Percentiles rank a stretch among this genome's conserved stretches.
These are phyloP conservation scores for Chlorociboria aeruginascens DNA, from an alignment of 495 filamentous ascomycete species.

Conservation along the genomic window DNA sequence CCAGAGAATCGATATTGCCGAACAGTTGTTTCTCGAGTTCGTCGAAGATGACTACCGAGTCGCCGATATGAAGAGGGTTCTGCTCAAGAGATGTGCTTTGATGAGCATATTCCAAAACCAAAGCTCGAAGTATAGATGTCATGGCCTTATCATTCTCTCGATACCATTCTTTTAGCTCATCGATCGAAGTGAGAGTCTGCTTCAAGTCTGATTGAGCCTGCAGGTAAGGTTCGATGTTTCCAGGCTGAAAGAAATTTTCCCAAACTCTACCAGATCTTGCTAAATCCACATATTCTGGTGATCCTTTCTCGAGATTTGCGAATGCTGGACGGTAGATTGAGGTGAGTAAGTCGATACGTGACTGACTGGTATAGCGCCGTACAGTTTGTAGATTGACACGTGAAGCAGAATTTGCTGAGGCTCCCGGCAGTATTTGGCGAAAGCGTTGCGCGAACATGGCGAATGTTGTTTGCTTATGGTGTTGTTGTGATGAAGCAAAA, in stretches of 20 bases:
- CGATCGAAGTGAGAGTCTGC: slow-evolving; percentile 4
- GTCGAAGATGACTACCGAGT: slow-evolving; percentile 2
- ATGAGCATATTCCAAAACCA: slow-evolving; percentile 12
- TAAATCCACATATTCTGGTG: slow-evolving; percentile 10
- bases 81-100: slow-evolving; percentile 12
- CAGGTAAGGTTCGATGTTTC: slow-evolving; percentile 5
- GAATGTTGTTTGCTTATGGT: slow-evolving; percentile 3
- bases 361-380: slow-evolving; percentile 1
- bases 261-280: slow-evolving; percentile 11
- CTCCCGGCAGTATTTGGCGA: slow-evolving; percentile 4
- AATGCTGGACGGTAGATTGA: slow-evolving; percentile 9
- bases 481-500: not conserved
- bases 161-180: slow-evolving; percentile 10
- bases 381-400: slow-evolving; percentile 4
- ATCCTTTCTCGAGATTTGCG: slow-evolving; percentile 5
- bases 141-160: slow-evolving; percentile 2
- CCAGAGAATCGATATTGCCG: slow-evolving; percentile 6
- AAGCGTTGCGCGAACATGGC: slow-evolving; percentile 6
- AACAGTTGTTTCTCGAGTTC: slow-evolving; percentile 7
- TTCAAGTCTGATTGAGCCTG: slow-evolving; percentile 7
- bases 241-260: slow-evolving; percentile 12
- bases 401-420: slow-evolving; percentile 5
- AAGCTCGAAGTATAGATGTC: slow-evolving; percentile 1
- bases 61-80: slow-evolving; percentile 9
- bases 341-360: slow-evolving; percentile 6